Evolutionary conservation across 441 rosid genomes (phyloP).

Genomic region (Populus hybrid): DNA sequence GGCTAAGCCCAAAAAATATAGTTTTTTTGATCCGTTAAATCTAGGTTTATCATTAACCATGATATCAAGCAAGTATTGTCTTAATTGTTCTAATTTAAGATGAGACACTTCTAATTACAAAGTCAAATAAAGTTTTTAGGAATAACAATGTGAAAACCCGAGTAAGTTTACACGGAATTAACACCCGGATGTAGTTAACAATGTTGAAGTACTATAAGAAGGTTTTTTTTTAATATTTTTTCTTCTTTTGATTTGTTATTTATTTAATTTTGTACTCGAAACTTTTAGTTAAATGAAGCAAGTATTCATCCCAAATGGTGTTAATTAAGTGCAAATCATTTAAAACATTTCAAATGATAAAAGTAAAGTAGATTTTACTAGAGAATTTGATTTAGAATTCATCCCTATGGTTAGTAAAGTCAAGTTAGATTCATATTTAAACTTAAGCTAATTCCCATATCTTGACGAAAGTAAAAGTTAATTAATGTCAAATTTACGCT

Average conservation of each 20-base stretch:
- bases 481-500: neutral
- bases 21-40: too few species aligned
- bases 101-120: too few species aligned
- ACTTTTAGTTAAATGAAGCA: too few species aligned
- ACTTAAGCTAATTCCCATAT: too few species aligned
- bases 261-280: too few species aligned
- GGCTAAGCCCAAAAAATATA: too few species aligned
- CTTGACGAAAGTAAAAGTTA: too few species aligned
- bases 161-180: neutral
- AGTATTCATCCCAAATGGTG: too few species aligned
- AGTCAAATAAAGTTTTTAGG: neutral
- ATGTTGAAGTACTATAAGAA: neutral
- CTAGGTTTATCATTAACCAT: neutral
- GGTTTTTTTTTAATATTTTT: too few species aligned
- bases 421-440: neutral
- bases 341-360: neutral
- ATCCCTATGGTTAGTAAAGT: neutral
- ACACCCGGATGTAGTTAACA: neutral
- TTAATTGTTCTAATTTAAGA: too few species aligned
- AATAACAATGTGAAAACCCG: too few species aligned
- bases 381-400: neutral
- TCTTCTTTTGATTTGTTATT: too few species aligned
- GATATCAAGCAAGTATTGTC: neutral
- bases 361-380: neutral
- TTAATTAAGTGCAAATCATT: neutral